phyloP scores from a whole-genome alignment of 73 alveolate species.

The Stentor roeselii region DNA sequence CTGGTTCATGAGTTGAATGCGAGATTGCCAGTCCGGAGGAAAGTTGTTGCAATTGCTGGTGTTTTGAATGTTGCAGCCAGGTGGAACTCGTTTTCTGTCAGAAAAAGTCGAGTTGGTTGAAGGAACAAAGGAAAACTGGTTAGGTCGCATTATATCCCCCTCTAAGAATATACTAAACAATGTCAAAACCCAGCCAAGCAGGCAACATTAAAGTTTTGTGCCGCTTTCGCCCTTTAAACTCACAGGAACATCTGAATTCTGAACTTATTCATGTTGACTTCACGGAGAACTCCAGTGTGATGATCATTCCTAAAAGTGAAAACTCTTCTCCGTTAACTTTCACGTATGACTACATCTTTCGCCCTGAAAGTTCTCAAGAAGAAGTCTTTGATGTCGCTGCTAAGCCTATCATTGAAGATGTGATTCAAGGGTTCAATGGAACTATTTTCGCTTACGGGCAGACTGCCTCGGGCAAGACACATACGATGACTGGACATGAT shows the following conservation, averaged over 20 bases:
- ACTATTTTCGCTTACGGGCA: conserved; percentile 46
- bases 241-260: conserved; percentile 51
- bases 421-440: conserved; percentile 41
- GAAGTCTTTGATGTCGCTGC: not conserved
- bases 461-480: conserved; percentile 53
- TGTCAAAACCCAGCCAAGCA: not conserved
- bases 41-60: too few relatives aligned
- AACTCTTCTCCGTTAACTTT: conserved; percentile 43
- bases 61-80: too few relatives aligned
- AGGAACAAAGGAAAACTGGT: too few relatives aligned
- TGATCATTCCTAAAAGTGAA: conserved; percentile 37
- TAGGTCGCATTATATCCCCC: too few relatives aligned
- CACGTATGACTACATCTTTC: conserved; percentile 88
- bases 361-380: conserved; percentile 35
- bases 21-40: too few relatives aligned
- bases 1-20: too few relatives aligned
- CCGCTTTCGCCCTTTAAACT: conserved; percentile 81
- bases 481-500: conserved; percentile 38
- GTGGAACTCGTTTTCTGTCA: too few relatives aligned
- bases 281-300: conserved; percentile 35
- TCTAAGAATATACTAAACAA: too few relatives aligned
- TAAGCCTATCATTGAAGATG: conserved; percentile 16
- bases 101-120: too few relatives aligned
- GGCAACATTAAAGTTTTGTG: conserved; percentile 66
- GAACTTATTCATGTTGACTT: conserved; percentile 47